Base-by-base conservation (phyloP, 352 stramenopile genomes). In the Phytopythium ostracodes region DNA sequence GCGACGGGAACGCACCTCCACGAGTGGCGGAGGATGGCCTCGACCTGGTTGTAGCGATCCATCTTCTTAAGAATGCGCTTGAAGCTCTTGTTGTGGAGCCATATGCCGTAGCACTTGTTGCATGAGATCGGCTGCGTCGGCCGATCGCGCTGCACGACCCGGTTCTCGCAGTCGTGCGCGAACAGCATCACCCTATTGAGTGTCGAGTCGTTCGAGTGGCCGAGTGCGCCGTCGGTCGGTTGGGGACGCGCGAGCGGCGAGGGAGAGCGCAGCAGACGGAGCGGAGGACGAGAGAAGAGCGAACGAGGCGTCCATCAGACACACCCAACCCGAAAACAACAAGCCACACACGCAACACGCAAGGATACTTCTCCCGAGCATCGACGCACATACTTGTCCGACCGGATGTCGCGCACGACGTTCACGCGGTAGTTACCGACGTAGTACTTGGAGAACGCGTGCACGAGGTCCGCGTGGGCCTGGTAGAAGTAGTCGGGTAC, bases 21-120 rank as follows among this genome's bases (percentile, higher is more conserved):
- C 24, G 76, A 79, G 27, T 76, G 77, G 20, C 76, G 73, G 44
- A 89, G 60, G 20, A 87, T 81, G 42, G 75, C 72, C 67, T 89
- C 79, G 15, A 87, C 70, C 8, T 75, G 72, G 42, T 71, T 75
- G 58, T 89, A 89, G 12, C 79, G 77, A 36, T 84, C 72, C 79
- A 87, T 87, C 50, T 86, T 86, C 70, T 86, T 84, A 10, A 89
- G 61, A 51, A 86, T 85, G 51, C 76, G 75, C 63, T 81, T 83
- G 57, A 89, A 89, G 57, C 75, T 87, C 59, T 89, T 87, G 67
- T 87, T 76, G 54, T 79, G 62, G 36, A 81, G 50, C 79, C 79
- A 89, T 11, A 83, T 71, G 1, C 62, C 66, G 61, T 80, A 87
- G 68, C 79, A 87, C 22, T 72, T 75, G 24, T 77, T 62, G 60